phyloP scores from a whole-genome alignment of 306 rosid genomes.

The Benincasa hispida region DNA sequence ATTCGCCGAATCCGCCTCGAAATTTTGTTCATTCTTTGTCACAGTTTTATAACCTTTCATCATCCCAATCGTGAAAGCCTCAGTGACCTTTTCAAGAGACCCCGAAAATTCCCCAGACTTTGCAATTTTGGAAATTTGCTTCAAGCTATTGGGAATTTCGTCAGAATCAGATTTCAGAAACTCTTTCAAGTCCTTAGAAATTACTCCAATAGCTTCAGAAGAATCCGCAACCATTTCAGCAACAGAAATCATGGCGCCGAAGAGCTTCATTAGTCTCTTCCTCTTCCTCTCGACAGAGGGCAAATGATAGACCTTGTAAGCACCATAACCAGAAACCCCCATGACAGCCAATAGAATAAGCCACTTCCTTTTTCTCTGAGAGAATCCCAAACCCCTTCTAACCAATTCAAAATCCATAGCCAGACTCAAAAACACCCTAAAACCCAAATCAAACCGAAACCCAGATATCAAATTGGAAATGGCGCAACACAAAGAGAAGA shows the following conservation, averaged over 20 bases:
- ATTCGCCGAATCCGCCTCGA: conserved; percentile 8
- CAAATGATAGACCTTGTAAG: conserved; percentile 40
- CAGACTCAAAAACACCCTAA: neutral
- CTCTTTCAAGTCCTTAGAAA: conserved; percentile 52
- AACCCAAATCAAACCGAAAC: neutral
- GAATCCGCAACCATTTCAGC: conserved; percentile 56
- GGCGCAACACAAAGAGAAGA: neutral
- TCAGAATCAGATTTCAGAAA: conserved; percentile 63
- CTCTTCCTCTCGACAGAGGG: conserved; percentile 52
- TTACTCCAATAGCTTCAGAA: conserved; percentile 36
- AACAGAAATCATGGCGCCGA: conserved; percentile 45
- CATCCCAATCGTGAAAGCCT: conserved; percentile 53
- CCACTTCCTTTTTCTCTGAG: conserved; percentile 31
- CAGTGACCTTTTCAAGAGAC: conserved; percentile 32
- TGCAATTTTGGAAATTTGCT: conserved; percentile 61
- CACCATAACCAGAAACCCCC: conserved; percentile 67
- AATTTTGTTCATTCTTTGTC: conserved; percentile 1
- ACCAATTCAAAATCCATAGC: conserved; percentile 51
- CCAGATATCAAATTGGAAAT: conserved; percentile 1
- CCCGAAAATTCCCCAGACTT: conserved; percentile 46
- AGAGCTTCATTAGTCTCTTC: conserved; percentile 29
- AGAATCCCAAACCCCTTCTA: conserved; percentile 28
- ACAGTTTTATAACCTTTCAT: conserved; percentile 31
- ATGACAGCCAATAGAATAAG: conserved; percentile 38
- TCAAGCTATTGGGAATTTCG: conserved; percentile 62